Percentiles rank a stretch among this genome's conserved stretches.
These are phyloP conservation scores for Exsudoporus frostii DNA, from an alignment of 768 basidiomycete species.

Conservation along the genomic window DNA sequence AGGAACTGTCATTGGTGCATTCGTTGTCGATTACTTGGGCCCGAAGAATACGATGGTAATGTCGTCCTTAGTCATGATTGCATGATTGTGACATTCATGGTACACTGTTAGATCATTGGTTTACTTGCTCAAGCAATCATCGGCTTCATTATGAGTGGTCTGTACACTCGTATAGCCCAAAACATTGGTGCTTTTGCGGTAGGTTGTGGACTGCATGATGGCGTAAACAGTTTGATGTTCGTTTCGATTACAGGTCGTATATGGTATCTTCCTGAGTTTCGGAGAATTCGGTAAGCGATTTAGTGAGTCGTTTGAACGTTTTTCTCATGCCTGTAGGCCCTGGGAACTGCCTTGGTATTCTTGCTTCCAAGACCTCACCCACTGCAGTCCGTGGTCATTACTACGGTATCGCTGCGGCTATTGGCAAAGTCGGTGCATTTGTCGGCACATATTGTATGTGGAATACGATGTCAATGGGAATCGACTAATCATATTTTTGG, in stretches of 20 bases:
- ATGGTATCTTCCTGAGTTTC: constrained; percentile 87
- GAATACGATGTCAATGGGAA: neutral
- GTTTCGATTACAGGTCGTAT: constrained; percentile 54
- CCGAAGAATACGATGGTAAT: constrained; percentile 73
- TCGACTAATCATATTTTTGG: constrained; percentile 2
- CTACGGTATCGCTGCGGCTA: constrained; percentile 82
- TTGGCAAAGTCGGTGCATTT: constrained; percentile 85
- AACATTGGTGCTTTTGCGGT: constrained; percentile 77
- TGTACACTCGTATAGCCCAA: constrained; percentile 58
- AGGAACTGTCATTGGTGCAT: constrained; percentile 69
- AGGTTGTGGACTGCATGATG: constrained; percentile 19
- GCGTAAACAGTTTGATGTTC: neutral
- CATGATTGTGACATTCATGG: neutral
- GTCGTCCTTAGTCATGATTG: neutral
- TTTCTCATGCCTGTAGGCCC: constrained; percentile 45
- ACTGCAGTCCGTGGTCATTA: constrained; percentile 84
- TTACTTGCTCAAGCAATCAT: constrained; percentile 65
- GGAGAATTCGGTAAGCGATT: constrained; percentile 69
- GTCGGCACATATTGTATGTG: constrained; percentile 74
- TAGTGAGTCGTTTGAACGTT: neutral
- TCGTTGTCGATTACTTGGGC: constrained; percentile 70
- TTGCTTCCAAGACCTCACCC: constrained; percentile 82
- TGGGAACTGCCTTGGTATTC: constrained; percentile 81
- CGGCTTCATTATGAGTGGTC: constrained; percentile 89
- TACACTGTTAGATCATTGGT: constrained; percentile 52